Base-by-base conservation (phyloP, 768 basidiomycete genomes). In the Naganishia vaughanmartiniae region DNA sequence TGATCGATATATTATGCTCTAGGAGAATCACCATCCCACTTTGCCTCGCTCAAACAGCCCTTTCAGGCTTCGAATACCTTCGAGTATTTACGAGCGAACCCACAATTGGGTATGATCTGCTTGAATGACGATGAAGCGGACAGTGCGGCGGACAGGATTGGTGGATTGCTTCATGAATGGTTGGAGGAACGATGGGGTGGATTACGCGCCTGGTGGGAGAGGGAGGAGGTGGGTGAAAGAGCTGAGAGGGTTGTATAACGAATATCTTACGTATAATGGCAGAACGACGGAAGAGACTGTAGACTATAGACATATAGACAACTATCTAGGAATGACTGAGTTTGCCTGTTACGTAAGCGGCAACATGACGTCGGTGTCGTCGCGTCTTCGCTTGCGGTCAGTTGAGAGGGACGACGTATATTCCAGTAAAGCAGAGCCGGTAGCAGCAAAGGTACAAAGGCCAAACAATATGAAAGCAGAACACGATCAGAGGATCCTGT, bases 81-180 rank as follows among this genome's bases (percentile, higher is more conserved):
- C 14, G 48, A 45, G 7, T 17, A 15, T 15, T 45, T 78, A 33
- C 76, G 78, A 30, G 24, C 45, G 2, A 28, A 56, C 0, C 56
- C 58, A 11, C 65, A 75, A 14, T 28, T 77, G 11, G 74, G 76
- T 0, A 70, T 79, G 73, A 72, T 67, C 28, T 80, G 79, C 54
- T 39, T 80, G 15, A 80, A 80, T 54, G 79, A 80, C 66, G 77
- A 80, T 68, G 74, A 74, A 45, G 67, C 74, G 14, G 76, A 76
- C 21, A 46, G 45, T 9, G 65, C 36, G 1, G 54, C 45, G 21
- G 74, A 55, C 0, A 12, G 42, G 26, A 67, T 70, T 19, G 34
- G 53, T 26, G 55, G 51, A 17, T 51, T 72, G 19, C 69, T 77
- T 24, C 72, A 72, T 0, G 57, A 63, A 0, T 80, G 79, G 79